Conservation (phyloP, 768 basidiomycete genomes). For the Tephrocybe sp. region DNA sequence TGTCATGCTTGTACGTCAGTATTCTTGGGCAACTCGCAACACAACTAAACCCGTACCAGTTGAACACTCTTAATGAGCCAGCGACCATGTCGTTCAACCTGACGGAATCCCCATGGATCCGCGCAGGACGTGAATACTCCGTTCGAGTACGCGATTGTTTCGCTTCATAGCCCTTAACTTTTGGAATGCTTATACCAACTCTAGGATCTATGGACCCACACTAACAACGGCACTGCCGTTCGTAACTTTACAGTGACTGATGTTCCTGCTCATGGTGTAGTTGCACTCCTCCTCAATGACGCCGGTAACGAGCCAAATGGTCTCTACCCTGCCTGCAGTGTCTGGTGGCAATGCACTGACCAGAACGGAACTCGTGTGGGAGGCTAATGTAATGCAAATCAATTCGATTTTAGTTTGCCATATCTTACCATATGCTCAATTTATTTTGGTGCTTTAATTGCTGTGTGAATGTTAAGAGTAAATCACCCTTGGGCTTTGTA, state of each 20-base stretch:
- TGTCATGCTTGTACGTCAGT: conserved; percentile 45
- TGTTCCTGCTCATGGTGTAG: conserved; percentile 68
- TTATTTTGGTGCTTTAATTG: too few relatives aligned
- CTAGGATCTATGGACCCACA: conserved; percentile 70
- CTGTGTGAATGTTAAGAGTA: too few relatives aligned
- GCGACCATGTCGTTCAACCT: conserved; percentile 53
- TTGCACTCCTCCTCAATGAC: conserved; percentile 62
- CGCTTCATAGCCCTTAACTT: neutral
- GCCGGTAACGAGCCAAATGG: conserved; percentile 64
- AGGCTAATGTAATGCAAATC: too few relatives aligned
- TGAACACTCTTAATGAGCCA: conserved; percentile 54
- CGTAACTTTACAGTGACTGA: conserved; percentile 50
- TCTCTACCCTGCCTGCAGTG: conserved; percentile 53
- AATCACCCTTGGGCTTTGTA: too few relatives aligned
- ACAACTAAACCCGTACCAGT: conserved; percentile 26
- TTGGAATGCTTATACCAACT: neutral
- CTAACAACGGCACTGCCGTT: conserved; percentile 64
- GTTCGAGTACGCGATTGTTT: conserved; percentile 31
- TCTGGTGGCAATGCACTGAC: conserved; percentile 54
- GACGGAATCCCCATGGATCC: conserved; percentile 63
- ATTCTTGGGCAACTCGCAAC: neutral
- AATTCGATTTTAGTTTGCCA: too few relatives aligned
- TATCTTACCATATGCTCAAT: neutral
- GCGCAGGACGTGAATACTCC: conserved; percentile 56
- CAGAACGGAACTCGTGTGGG: conserved; percentile 46